These are phyloP conservation scores for Psilocybe sp. DNA, from an alignment of 768 basidiomycete species.

Conservation along the genomic window DNA sequence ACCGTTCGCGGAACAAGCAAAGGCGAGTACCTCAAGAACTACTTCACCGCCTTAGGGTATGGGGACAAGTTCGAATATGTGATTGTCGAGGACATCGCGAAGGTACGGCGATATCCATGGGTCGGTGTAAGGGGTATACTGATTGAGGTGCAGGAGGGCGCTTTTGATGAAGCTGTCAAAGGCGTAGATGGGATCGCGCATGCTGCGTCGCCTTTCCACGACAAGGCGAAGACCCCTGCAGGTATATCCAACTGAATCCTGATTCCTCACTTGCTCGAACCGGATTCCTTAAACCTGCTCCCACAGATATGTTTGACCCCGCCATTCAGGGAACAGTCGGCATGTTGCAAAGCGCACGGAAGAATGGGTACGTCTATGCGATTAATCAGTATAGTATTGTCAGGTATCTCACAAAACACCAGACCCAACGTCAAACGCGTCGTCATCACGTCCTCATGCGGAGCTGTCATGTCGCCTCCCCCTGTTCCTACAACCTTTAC, in stretches of 20 bases:
- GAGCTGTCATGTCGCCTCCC: constrained; percentile 35
- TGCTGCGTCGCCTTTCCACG: constrained; percentile 60
- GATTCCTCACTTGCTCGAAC: not conserved
- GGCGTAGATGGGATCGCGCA: constrained; percentile 73
- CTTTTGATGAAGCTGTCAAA: constrained; percentile 77
- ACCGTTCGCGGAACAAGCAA: constrained; percentile 66
- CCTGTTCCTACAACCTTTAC: constrained; percentile 29
- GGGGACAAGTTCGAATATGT: constrained; percentile 62
- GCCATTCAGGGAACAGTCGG: constrained; percentile 70
- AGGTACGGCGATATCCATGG: constrained; percentile 17
- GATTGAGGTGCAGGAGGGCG: constrained; percentile 41
- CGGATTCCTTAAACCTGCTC: not conserved
- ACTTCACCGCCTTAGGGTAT: constrained; percentile 51
- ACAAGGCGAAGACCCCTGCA: constrained; percentile 40
- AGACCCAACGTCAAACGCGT: constrained; percentile 58
- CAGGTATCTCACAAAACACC: not conserved
- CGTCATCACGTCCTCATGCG: constrained; percentile 65
- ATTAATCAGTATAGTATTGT: not conserved
- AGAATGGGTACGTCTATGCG: constrained; percentile 38
- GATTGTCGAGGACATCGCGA: constrained; percentile 65
- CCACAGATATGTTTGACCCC: constrained; percentile 59
- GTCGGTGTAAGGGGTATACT: not conserved
- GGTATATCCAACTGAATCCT: constrained; percentile 21
- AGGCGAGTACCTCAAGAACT: constrained; percentile 49
- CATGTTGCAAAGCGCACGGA: constrained; percentile 56